Base-by-base conservation (phyloP, 768 basidiomycete species). In the Mycena leptocephala region DNA sequence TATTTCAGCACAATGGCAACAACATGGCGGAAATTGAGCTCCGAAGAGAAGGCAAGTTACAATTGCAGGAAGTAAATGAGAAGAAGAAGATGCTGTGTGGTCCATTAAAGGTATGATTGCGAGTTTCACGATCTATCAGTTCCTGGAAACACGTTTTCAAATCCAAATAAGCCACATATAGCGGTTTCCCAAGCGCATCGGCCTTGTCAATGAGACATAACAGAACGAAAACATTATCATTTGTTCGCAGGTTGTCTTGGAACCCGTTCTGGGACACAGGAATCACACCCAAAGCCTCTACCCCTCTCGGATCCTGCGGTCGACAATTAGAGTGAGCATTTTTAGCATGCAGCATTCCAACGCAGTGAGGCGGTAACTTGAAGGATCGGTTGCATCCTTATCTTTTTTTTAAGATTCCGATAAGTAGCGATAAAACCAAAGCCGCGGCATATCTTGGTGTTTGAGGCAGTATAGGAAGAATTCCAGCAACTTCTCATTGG, bases 391-490 rank as follows among this genome's bases (percentile, higher is more conserved):
- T 3, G 62, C 37, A 20, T 41, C 62, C 26, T n/a, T n/a, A n/a
- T n/a, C n/a, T n/a, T n/a, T n/a, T n/a, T n/a, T n/a, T n/a, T n/a
- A n/a, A n/a, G n/a, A n/a, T 63, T 2, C 62, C 37, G 43, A 63
- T 43, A 3, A 63, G 18, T 2, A 63, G 39, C 4, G 62, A 41
- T 1, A 24, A 0, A 63, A 26, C 62, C 62, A 63, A 16, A 7
- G 28, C 14, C 16, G 62, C 1, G 62, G 62, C 62, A 63, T 63
- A 6, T 63, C 62, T 13, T 63, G 62, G 20, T 63, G 9, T 20
- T 63, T 63, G 13, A 63, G 39, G 14, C 62, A 63, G 62, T 63
- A 63, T 3, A 41, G 33, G 39, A 63, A 63, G 24, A 63, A 63
- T 18, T 41, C n/a, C 3, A 63, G 16, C 4, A 63, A 39, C 16